Evolutionary conservation across 768 basidiomycete species (phyloP), one percentile per base, ranked within the genome.

Genomic region (Tubosaeta sp.): DNA sequence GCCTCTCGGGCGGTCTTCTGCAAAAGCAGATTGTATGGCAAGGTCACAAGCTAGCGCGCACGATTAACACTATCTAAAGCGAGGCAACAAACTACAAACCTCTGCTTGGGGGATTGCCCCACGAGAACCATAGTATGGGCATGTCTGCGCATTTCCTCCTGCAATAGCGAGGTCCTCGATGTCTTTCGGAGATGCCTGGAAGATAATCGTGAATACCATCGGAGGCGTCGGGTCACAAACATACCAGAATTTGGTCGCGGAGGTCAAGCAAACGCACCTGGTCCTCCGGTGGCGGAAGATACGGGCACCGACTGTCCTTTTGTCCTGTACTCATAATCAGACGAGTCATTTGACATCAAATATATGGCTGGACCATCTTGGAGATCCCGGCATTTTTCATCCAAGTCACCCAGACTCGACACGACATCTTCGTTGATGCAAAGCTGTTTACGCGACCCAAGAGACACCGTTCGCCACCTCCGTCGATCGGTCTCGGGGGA

Each of bases 111-210:
- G 82, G 47, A 97, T 92, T 13, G 94, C 93, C 48, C 79, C 74
- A 38, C 96, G 74, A 8, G 92, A 87, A 3, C 88, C 92, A 66
- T 97, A 99, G 69, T 98, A 99, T 0, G 95, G 91, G 65, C 95
- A 99, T 9, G 81, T 84, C 41, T 83, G 73, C 1, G 79, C 69
- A 44, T 81, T 73, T 46, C 80, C 77, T 2, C 96, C 96, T 2
- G 83, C 71, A 8, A 66, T 67, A 7, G 90, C 89, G 14, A 98
- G 79, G 57, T 97, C 94, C 65, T 98, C 95, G 5, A 99, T 96
- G 56, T 96, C 95, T 64, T 90, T 91, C 0, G 94, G 90, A 2
- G 79, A 76, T 0, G 94, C 90, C 94, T 94, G 27, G 3, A 38
- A 6, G 39, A 51, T 2, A 32, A 24, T 16, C 40, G n/a, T 48